phyloP scores from a whole-genome alignment of 148 eudicot genomes.

The Suaeda aralocaspica region DNA sequence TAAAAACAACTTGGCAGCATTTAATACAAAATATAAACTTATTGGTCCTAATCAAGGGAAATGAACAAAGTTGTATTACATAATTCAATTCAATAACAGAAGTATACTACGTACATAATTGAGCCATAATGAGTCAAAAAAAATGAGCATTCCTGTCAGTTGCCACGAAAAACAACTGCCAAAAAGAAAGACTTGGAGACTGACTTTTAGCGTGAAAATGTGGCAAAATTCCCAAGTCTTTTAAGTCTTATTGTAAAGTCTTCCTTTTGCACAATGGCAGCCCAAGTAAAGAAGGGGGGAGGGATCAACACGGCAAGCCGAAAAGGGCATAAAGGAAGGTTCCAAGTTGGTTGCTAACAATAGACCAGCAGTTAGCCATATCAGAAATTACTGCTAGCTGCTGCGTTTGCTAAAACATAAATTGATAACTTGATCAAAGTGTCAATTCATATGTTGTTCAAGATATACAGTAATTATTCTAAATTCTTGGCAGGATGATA shows the following conservation, averaged over 20 bases:
- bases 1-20: too few relatives aligned
- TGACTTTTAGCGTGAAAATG: neutral
- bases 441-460: constrained; percentile 8
- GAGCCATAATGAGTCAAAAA: neutral
- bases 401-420: neutral
- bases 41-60: neutral
- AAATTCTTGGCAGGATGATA: neutral
- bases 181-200: neutral
- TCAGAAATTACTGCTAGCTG: too few relatives aligned
- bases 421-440: neutral
- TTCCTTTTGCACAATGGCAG: neutral
- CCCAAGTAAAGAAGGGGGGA: neutral
- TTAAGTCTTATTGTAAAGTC: neutral
- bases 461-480: constrained; percentile 26
- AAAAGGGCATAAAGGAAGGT: neutral
- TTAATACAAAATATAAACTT: too few relatives aligned
- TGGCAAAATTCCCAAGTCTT: neutral
- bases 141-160: neutral
- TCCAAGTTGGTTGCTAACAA: neutral
- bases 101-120: too few relatives aligned
- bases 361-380: too few relatives aligned
- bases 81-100: too few relatives aligned
- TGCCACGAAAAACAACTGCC: neutral
- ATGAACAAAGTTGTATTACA: neutral
- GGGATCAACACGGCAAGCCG: neutral